phyloP scores from a whole-genome alignment of 177 flowering plant species.

The Vitis hybrid region DNA sequence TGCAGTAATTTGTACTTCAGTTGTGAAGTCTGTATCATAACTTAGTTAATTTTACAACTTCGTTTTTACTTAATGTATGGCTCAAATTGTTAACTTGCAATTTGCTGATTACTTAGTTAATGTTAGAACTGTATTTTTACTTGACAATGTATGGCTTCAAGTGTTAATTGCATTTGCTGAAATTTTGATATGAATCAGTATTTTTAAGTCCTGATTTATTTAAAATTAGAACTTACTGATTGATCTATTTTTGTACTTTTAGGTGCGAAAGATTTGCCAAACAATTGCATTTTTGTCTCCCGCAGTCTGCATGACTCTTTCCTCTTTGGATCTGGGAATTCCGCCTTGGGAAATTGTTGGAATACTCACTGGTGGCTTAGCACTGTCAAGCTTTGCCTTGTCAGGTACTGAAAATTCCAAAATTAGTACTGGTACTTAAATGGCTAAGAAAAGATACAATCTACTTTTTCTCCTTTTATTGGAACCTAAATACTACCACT shows the following conservation, averaged over 20 bases:
- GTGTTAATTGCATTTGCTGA: too few relatives aligned
- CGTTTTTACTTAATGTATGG: too few relatives aligned
- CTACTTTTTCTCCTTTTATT: not conserved
- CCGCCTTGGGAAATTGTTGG: slow-evolving; percentile 89
- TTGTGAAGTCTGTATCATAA: too few relatives aligned
- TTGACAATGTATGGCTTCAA: too few relatives aligned
- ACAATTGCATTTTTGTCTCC: slow-evolving; percentile 89
- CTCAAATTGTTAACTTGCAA: too few relatives aligned
- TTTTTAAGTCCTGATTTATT: not conserved
- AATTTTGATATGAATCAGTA: too few relatives aligned
- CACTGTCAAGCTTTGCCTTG: slow-evolving; percentile 95
- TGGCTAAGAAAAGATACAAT: not conserved
- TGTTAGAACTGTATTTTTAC: too few relatives aligned
- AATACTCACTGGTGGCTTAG: slow-evolving; percentile 81
- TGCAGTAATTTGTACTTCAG: too few relatives aligned
- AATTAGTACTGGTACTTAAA: not conserved
- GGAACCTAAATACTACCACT: not conserved
- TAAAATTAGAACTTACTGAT: too few relatives aligned
- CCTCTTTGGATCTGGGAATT: slow-evolving; percentile 85
- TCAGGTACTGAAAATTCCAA: slow-evolving; percentile 55
- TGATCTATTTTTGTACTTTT: slow-evolving; percentile 11
- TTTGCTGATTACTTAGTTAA: too few relatives aligned
- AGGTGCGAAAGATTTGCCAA: slow-evolving; percentile 97
- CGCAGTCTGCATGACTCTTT: slow-evolving; percentile 83
- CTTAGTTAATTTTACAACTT: too few relatives aligned